Evolutionary conservation across 1,139 yeast species (phyloP).

Genomic region (Taphrina populina): DNA sequence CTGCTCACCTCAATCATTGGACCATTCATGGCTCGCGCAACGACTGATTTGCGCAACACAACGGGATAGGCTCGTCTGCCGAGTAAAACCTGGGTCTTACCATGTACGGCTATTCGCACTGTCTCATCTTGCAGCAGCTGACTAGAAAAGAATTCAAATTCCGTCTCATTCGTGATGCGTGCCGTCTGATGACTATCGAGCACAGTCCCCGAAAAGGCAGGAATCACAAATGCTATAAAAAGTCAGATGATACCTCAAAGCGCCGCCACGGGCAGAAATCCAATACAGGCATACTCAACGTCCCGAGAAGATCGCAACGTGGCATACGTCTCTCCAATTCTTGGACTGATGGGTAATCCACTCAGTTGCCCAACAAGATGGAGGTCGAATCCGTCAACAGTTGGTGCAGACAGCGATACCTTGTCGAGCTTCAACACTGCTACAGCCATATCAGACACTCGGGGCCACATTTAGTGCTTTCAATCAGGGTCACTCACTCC

Average conservation of each 20-base stretch:
- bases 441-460: too few species aligned
- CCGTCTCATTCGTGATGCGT: constrained; percentile 3
- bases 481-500: too few species aligned
- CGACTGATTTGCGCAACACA: neutral
- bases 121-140: neutral
- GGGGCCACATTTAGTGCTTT: too few species aligned
- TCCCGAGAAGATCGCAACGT: constrained; percentile 1
- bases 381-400: neutral
- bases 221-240: neutral
- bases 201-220: neutral
- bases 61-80: neutral
- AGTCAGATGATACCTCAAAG: neutral
- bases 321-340: neutral
- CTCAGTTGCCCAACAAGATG: neutral
- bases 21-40: neutral
- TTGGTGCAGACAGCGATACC: neutral
- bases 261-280: neutral
- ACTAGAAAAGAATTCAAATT: neutral
- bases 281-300: constrained; percentile 7
- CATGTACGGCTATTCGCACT: neutral
- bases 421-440: neutral
- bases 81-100: neutral
- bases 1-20: neutral
- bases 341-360: neutral
- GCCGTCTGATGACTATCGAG: neutral